These are phyloP conservation scores for Polytrichum formosum DNA, from an alignment of 225 moss, liverwort and hornwort species.

Conservation along the genomic window DNA sequence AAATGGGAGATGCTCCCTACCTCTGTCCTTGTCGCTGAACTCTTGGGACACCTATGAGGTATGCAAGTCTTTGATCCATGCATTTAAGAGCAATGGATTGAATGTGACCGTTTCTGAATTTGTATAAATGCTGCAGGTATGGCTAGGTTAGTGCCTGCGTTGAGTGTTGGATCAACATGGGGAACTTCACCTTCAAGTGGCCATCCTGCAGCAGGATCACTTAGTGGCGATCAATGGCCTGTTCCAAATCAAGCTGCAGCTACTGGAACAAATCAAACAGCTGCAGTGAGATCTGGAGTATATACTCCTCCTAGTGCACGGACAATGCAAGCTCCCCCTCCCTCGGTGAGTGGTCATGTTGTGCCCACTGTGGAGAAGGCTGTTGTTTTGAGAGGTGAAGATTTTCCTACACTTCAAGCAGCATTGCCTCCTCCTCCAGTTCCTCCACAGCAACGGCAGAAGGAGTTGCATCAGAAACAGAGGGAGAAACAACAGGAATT, in stretches of 20 bases:
- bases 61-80: too few relatives aligned
- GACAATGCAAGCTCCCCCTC: slow-evolving; percentile 53
- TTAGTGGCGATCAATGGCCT: slow-evolving; percentile 63
- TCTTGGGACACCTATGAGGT: too few relatives aligned
- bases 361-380: slow-evolving; percentile 70
- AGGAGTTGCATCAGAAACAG: slow-evolving; percentile 84
- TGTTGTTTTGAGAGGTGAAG: slow-evolving; percentile 94
- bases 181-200: slow-evolving; percentile 58
- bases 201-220: slow-evolving; percentile 43
- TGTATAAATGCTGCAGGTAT: slow-evolving; percentile 29
- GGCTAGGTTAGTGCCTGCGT: slow-evolving; percentile 74
- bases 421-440: slow-evolving; percentile 78
- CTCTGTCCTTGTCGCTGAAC: too few relatives aligned
- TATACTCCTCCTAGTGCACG: slow-evolving; percentile 95
- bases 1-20: too few relatives aligned
- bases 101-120: background rate
- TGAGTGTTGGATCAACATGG: slow-evolving; percentile 90
- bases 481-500: slow-evolving; percentile 90
- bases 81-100: too few relatives aligned
- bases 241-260: slow-evolving; percentile 51
- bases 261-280: slow-evolving; percentile 27
- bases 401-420: slow-evolving; percentile 96
- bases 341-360: slow-evolving; percentile 35
- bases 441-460: slow-evolving; percentile 71
- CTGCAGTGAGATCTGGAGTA: slow-evolving; percentile 80